Base-by-base conservation (phyloP, 495 filamentous ascomycete genomes). In the Podospora pseudoanserina region DNA sequence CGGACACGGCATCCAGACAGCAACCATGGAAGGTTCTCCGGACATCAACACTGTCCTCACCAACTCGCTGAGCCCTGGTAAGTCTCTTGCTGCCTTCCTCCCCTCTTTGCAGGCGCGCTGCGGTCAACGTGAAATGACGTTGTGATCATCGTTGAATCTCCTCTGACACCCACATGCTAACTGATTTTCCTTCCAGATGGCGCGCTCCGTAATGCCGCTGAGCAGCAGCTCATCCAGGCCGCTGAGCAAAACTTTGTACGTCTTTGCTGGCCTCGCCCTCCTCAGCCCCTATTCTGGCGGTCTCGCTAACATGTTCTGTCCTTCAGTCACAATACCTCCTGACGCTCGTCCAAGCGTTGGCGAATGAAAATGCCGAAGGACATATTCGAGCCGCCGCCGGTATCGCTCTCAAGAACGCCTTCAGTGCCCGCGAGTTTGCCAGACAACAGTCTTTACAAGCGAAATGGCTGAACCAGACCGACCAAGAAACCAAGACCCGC, bases 341-440 rank as follows among this genome's bases (percentile, higher is more conserved):
- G 70, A 95, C 93, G 66, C 90, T 99, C 72, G 92, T 92, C 63
- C 88, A 91, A 80, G 92, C 95, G 78, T 88, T 99, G 70, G 94
- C 94, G 72, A 97, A 97, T 81, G 96, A 98, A 71, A 85, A 86
- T 66, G 87, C 90, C 71, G 86, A 92, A 69, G 82, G 91, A 58
- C 90, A 91, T 78, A 92, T 97, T 73, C 89, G 95, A 84, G 88
- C 89, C 65, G 94, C 95, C 66, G 95, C 95, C 67, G 95, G 93
- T 90, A 87, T 99, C 72, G 93, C 94, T 60, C 81, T 99, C 74
- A 99, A 99, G 83, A 99, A 99, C 83, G 88, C 95, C 73, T 96
- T 99, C 79, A 91, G 91, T 63, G 91, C 94, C 68, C 91, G 94
- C 81, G 96, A 99, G 79, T 89, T 88, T 74, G 82, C 89, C 72